Percentiles rank a stretch among this genome's conserved stretches.
These are phyloP conservation scores for Actinomortierella wolfii DNA, from an alignment of 371 early-diverging fungal species.

Conservation along the genomic window DNA sequence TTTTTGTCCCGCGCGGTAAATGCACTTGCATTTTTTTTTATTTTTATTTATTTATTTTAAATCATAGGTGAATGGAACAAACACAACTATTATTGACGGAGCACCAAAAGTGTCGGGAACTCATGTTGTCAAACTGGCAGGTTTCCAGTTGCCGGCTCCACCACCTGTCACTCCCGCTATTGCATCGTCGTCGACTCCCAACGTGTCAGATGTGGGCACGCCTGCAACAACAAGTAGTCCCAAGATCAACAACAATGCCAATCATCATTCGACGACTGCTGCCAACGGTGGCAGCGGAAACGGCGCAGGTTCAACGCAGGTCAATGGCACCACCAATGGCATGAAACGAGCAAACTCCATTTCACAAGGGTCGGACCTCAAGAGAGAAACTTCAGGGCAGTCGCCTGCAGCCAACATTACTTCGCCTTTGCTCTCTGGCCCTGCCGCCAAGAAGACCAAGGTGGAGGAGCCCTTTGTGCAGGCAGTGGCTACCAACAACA, in stretches of 20 bases:
- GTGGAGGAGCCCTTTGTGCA: constrained; percentile 14
- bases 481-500: constrained; percentile 4
- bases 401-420: constrained; percentile 33
- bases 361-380: constrained; percentile 16
- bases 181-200: background rate
- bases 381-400: constrained; percentile 31
- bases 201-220: background rate
- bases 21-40: background rate
- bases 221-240: constrained; percentile 2
- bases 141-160: constrained; percentile 56
- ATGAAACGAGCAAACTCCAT: constrained; percentile 16
- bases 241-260: constrained; percentile 8
- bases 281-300: too few relatives aligned
- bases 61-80: constrained; percentile 49
- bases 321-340: background rate
- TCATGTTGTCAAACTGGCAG: constrained; percentile 61
- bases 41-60: background rate
- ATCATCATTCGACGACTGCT: too few relatives aligned
- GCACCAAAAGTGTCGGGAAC: constrained; percentile 43
- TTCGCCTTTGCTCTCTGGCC: constrained; percentile 34
- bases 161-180: background rate
- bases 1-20: too few relatives aligned
- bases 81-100: constrained; percentile 49
- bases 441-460: constrained; percentile 30
- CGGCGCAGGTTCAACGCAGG: too few relatives aligned